A percentile compares a stretch with the other conserved stretches of the same genome.
These are phyloP conservation scores for Ascochyta clinopodiicola DNA, from an alignment of 2,329 filamentous ascomycete genomes.

Conservation along the genomic window DNA sequence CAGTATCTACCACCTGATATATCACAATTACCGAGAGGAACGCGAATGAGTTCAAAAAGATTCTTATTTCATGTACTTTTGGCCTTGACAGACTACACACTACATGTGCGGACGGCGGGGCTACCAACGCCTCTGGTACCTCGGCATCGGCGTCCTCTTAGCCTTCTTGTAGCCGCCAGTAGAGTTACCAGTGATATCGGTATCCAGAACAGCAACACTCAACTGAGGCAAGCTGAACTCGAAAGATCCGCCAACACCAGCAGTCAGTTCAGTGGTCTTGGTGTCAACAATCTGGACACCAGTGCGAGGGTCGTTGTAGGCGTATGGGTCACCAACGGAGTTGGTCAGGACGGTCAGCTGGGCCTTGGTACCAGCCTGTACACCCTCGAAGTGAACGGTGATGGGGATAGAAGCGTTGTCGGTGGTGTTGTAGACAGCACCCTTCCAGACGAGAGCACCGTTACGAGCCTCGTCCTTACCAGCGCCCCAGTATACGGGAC, in stretches of 20 bases:
- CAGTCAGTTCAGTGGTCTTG: constrained; percentile 25
- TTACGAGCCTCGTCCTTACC: constrained; percentile 45
- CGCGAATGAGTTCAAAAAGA: too few relatives aligned
- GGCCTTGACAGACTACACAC: not conserved
- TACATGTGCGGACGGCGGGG: too few relatives aligned
- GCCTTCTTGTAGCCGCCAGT: constrained; percentile 14
- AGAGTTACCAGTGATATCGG: constrained; percentile 20
- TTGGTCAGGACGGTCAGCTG: constrained; percentile 54
- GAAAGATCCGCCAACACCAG: constrained; percentile 56
- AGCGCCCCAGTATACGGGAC: constrained; percentile 56
- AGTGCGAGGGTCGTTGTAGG: constrained; percentile 54
- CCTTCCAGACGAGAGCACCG: constrained; percentile 52
- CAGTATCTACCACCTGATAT: too few relatives aligned
- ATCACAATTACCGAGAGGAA: too few relatives aligned
- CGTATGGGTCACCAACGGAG: constrained; percentile 44
- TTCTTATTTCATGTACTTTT: not conserved
- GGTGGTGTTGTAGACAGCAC: constrained; percentile 58
- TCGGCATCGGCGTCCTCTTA: constrained; percentile 10
- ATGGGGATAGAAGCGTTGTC: constrained; percentile 30
- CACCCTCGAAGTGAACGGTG: constrained; percentile 39
- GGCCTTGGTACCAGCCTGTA: constrained; percentile 34
- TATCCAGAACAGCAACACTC: constrained; percentile 63
- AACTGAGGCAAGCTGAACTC: constrained; percentile 61
- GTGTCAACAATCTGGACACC: constrained; percentile 54
- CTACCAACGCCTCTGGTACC: constrained; percentile 15